Percentiles rank a stretch among this genome's conserved stretches.
Evolutionary conservation across 1,139 yeast species (phyloP).

Genomic region (Kodamaea plutei): DNA sequence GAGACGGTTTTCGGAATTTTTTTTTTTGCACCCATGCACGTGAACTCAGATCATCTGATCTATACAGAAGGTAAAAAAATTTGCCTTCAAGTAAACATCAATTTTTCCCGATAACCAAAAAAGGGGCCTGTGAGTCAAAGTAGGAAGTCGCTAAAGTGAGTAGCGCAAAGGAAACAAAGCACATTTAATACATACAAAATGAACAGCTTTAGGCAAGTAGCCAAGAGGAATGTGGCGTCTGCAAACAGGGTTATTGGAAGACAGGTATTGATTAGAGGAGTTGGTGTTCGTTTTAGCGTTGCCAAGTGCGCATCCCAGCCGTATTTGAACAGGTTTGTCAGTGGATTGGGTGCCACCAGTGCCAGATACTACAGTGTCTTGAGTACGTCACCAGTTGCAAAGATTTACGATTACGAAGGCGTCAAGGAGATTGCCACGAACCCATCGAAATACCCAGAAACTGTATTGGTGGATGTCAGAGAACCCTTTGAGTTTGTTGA

Average conservation of each 20-base stretch:
- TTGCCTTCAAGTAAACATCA: too few relatives aligned
- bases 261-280: not conserved
- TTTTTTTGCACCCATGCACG: not conserved
- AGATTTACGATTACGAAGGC: conserved; percentile 51
- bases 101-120: conserved; percentile 2
- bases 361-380: conserved; percentile 15
- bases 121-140: conserved; percentile 1
- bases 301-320: too few relatives aligned
- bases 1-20: too few relatives aligned
- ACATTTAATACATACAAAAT: too few relatives aligned
- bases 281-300: too few relatives aligned
- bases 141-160: too few relatives aligned
- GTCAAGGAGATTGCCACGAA: conserved; percentile 45
- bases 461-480: conserved; percentile 78
- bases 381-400: conserved; percentile 37
- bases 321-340: too few relatives aligned
- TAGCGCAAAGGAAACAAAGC: too few relatives aligned
- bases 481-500: conserved; percentile 78
- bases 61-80: too few relatives aligned
- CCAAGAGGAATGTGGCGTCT: conserved; percentile 2
- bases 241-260: too few relatives aligned
- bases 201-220: conserved; percentile 7
- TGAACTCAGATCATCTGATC: too few relatives aligned
- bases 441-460: conserved; percentile 34
- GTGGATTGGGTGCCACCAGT: not conserved